phyloP scores from a whole-genome alignment of 768 basidiomycete species.

The Mycena sanguinolenta region DNA sequence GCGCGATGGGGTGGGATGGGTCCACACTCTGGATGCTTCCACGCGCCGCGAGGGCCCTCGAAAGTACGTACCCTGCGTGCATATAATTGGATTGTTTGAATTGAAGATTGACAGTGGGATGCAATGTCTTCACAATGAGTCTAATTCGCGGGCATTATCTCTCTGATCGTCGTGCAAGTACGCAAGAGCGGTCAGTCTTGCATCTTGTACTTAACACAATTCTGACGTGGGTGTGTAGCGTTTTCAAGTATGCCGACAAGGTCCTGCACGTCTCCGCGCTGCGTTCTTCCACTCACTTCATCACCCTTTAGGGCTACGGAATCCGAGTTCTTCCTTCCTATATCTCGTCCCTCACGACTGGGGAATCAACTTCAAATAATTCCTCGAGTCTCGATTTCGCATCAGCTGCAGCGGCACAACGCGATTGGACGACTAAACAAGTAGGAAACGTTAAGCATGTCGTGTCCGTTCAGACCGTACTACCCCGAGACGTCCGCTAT shows the following conservation, averaged over 20 bases:
- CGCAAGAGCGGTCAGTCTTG: constrained; percentile 1
- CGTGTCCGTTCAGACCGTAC: neutral
- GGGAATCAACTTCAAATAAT: neutral
- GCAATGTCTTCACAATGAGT: constrained; percentile 22
- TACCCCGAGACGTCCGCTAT: neutral
- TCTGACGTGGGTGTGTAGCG: neutral
- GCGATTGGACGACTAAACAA: neutral
- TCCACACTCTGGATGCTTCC: constrained; percentile 26
- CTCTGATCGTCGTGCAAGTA: constrained; percentile 14
- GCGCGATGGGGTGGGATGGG: constrained; percentile 33
- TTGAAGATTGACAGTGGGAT: constrained; percentile 8
- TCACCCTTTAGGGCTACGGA: constrained; percentile 25
- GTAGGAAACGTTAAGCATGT: neutral
- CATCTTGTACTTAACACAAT: too few species aligned
- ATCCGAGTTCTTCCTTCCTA: constrained; percentile 25
- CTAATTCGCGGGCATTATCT: constrained; percentile 19
- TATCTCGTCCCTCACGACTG: constrained; percentile 3
- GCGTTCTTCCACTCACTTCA: neutral
- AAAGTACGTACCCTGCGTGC: constrained; percentile 26
- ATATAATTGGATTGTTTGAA: neutral
- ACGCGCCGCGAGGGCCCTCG: constrained; percentile 27
- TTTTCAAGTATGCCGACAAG: constrained; percentile 31
- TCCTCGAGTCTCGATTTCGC: neutral
- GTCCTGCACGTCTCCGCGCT: neutral
- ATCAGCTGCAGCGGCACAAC: neutral